These are phyloP conservation scores for Cordyceps cicadae DNA, from an alignment of 2,329 filamentous ascomycete species.

Conservation along the genomic window DNA sequence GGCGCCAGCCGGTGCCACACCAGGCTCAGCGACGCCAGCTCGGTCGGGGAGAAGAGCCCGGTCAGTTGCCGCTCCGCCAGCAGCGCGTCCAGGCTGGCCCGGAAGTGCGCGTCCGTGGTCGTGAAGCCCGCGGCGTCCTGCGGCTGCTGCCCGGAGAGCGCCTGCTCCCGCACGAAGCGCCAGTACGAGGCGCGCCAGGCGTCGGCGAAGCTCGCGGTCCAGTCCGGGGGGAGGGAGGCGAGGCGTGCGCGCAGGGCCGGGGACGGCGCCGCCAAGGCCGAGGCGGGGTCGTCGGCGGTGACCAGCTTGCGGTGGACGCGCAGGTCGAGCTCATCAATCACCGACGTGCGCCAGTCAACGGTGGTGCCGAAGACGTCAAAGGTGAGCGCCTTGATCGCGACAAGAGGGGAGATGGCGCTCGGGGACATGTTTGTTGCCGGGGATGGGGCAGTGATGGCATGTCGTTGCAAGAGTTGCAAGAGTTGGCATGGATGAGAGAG, in stretches of 20 bases:
- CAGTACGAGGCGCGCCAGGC: conserved; percentile 62
- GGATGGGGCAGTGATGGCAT: too few species aligned
- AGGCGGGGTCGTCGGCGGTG: conserved; percentile 32
- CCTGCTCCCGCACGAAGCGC: conserved; percentile 48
- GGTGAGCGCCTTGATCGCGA: conserved; percentile 48
- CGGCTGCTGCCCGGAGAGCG: conserved; percentile 25
- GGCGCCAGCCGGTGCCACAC: conserved; percentile 66
- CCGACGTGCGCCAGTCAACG: conserved; percentile 67
- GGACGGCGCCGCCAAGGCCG: conserved; percentile 28
- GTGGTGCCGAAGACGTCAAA: conserved; percentile 77
- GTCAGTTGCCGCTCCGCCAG: conserved; percentile 47
- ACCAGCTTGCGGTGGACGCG: conserved; percentile 40
- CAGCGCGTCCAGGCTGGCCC: conserved; percentile 51
- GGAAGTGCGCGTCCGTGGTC: conserved; percentile 65
- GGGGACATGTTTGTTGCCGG: conserved; percentile 20
- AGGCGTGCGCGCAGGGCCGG: conserved; percentile 39
- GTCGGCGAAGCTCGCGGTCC: conserved; percentile 45
- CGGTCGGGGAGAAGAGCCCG: conserved; percentile 52
- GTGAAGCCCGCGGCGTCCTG: conserved; percentile 42
- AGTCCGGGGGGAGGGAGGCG: conserved; percentile 38
- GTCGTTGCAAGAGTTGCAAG: too few species aligned
- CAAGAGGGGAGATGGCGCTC: conserved; percentile 19
- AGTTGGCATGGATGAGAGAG: too few species aligned
- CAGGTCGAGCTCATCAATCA: conserved; percentile 49
- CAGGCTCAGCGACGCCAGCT: conserved; percentile 55